These are phyloP conservation scores for Aspergillus vadensis DNA, from an alignment of 2,329 filamentous ascomycete species.

Conservation along the genomic window DNA sequence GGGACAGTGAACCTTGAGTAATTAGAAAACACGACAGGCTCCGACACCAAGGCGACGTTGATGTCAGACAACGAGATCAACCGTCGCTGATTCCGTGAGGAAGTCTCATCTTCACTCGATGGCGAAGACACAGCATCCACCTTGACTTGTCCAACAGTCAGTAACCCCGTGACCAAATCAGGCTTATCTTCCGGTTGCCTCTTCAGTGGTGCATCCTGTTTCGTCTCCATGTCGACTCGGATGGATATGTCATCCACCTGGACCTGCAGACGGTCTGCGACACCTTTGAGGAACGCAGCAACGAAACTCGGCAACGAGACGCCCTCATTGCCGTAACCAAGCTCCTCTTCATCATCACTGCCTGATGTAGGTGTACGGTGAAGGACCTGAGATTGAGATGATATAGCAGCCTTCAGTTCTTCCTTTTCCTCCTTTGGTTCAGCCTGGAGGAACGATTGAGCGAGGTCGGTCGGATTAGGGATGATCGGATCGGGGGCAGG, in stretches of 20 bases:
- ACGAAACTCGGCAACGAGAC: constrained; percentile 61
- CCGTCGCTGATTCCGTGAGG: constrained; percentile 43
- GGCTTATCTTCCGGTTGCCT: constrained; percentile 37
- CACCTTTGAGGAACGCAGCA: constrained; percentile 60
- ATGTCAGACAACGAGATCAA: constrained; percentile 49
- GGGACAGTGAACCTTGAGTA: constrained; percentile 42
- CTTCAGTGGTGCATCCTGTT: constrained; percentile 41
- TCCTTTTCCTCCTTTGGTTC: constrained; percentile 60
- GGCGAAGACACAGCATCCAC: constrained; percentile 34
- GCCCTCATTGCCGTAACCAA: constrained; percentile 55
- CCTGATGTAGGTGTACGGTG: constrained; percentile 52
- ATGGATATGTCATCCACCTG: constrained; percentile 55
- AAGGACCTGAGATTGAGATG: constrained; percentile 53
- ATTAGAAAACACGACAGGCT: constrained; percentile 51
- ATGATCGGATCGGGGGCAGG: constrained; percentile 32
- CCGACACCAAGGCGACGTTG: constrained; percentile 50
- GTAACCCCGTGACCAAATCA: constrained; percentile 39
- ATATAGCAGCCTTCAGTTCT: constrained; percentile 60
- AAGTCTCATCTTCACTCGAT: constrained; percentile 24
- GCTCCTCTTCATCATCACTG: constrained; percentile 54
- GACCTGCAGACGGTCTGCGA: constrained; percentile 59
- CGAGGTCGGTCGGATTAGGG: constrained; percentile 60
- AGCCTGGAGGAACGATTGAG: constrained; percentile 61
- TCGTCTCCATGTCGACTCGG: constrained; percentile 53
- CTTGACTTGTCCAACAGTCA: constrained; percentile 39